Evolutionary conservation across 148 eudicot species (phyloP).

Genomic region (Bassia scoparia): DNA sequence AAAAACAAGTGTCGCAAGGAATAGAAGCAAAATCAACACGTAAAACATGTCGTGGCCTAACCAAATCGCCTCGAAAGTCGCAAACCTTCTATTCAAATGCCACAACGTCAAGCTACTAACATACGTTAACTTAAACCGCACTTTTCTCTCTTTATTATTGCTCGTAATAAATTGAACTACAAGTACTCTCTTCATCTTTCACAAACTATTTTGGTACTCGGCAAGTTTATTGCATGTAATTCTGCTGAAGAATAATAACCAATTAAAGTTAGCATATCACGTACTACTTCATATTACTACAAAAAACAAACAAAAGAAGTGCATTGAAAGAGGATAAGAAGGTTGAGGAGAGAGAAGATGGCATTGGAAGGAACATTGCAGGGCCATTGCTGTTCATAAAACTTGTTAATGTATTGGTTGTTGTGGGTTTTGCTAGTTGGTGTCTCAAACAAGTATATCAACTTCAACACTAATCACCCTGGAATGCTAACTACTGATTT

Average conservation of each 20-base stretch:
- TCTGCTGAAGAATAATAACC: too few relatives aligned
- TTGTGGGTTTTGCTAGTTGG: constrained; percentile 84
- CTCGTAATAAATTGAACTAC: too few relatives aligned
- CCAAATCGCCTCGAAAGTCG: neutral
- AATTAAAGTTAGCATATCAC: neutral
- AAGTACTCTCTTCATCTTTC: too few relatives aligned
- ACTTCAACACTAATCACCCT: constrained; percentile 60
- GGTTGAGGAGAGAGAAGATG: constrained; percentile 17
- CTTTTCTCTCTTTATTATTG: too few relatives aligned
- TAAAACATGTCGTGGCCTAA: constrained; percentile 11
- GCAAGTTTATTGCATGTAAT: too few relatives aligned
- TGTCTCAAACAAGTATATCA: constrained; percentile 66
- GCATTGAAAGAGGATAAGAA: neutral
- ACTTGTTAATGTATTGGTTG: constrained; percentile 60
- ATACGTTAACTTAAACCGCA: neutral
- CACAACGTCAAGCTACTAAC: constrained; percentile 6
- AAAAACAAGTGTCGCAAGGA: constrained; percentile 8
- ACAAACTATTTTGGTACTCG: too few relatives aligned
- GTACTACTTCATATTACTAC: neutral
- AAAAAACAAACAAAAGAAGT: neutral
- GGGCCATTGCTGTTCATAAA: constrained; percentile 74
- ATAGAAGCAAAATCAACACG: constrained; percentile 11
- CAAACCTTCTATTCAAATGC: neutral
- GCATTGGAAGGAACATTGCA: constrained; percentile 61
- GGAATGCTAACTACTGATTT: constrained; percentile 32